Evolutionary conservation across 1,284 basidiomycete genomes (phyloP).

Genomic region (Marasmius tenuissimus): DNA sequence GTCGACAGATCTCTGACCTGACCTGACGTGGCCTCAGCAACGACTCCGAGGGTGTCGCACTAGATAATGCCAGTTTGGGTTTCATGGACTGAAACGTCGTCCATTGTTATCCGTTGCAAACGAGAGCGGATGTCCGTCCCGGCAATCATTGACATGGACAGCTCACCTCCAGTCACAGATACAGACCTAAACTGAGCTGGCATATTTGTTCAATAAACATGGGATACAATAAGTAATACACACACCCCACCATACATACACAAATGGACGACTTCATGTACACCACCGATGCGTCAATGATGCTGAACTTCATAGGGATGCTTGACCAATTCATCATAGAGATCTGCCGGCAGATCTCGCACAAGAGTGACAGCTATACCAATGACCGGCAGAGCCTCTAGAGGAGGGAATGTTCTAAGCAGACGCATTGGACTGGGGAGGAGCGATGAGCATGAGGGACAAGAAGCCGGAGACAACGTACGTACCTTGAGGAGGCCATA

Average conservation of each 20-base stretch:
- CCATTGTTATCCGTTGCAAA: no score
- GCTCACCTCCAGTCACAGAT: no score
- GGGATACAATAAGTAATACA: no score
- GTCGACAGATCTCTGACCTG: background rate
- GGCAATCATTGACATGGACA: no score
- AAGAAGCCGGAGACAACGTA: background rate
- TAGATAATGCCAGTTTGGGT: background rate
- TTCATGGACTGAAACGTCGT: background rate
- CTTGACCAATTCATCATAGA: conserved; percentile 87
- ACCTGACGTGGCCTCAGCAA: background rate
- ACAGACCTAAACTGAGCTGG: no score
- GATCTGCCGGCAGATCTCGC: conserved; percentile 83
- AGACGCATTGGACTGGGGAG: conserved; percentile 86
- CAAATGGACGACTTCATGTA: background rate
- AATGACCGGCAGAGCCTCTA: conserved; percentile 86
- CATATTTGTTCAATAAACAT: no score
- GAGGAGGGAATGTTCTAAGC: conserved; percentile 90
- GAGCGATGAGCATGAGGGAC: background rate
- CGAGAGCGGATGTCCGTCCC: no score
- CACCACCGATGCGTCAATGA: background rate
- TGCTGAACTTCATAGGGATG: conserved; percentile 71
- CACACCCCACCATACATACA: background rate
- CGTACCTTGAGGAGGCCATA: conserved; percentile 80
- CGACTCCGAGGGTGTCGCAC: background rate
- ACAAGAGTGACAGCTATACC: conserved; percentile 92